These are phyloP conservation scores for Kwoniella dendrophila DNA, from an alignment of 768 basidiomycete species.

Conservation along the genomic window DNA sequence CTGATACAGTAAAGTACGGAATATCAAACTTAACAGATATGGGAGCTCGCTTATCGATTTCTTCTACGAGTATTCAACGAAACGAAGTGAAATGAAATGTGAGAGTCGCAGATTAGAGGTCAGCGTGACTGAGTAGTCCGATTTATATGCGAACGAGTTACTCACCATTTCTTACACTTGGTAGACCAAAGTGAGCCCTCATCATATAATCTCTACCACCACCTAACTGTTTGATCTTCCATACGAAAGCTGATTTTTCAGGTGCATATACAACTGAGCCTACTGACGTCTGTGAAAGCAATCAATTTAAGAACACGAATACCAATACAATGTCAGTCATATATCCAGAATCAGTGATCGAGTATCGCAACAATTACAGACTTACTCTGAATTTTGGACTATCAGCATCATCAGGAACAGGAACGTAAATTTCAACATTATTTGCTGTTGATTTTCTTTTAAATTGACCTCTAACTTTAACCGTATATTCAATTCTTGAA, in stretches of 20 bases:
- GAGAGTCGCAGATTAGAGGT: neutral
- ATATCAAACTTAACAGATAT: slow-evolving; percentile 98
- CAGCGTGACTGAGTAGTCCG: neutral
- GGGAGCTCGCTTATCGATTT: slow-evolving; percentile 84
- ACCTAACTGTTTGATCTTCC: slow-evolving; percentile 98
- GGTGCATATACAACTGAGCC: slow-evolving; percentile 96
- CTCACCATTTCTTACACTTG: slow-evolving; percentile 86
- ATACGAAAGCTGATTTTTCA: slow-evolving; percentile 96
- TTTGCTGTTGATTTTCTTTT: slow-evolving; percentile 95
- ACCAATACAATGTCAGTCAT: slow-evolving; percentile 4
- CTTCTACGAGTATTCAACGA: slow-evolving; percentile 58
- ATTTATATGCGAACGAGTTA: too few species aligned
- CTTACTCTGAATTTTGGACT: slow-evolving; percentile 93
- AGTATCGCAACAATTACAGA: too few species aligned
- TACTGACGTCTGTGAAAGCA: slow-evolving; percentile 71
- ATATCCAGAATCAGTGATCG: too few species aligned
- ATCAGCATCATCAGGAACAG: slow-evolving; percentile 98
- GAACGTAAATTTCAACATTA: slow-evolving; percentile 97
- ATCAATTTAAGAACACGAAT: slow-evolving; percentile 5
- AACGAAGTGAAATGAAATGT: too few species aligned
- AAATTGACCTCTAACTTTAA: slow-evolving; percentile 93
- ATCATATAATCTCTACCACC: slow-evolving; percentile 96
- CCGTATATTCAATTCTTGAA: slow-evolving; percentile 90
- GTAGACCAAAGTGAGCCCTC: slow-evolving; percentile 96
- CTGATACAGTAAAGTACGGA: slow-evolving; percentile 98